Conservation (phyloP, 768 basidiomycete species). For the Termitomyces sp. region DNA sequence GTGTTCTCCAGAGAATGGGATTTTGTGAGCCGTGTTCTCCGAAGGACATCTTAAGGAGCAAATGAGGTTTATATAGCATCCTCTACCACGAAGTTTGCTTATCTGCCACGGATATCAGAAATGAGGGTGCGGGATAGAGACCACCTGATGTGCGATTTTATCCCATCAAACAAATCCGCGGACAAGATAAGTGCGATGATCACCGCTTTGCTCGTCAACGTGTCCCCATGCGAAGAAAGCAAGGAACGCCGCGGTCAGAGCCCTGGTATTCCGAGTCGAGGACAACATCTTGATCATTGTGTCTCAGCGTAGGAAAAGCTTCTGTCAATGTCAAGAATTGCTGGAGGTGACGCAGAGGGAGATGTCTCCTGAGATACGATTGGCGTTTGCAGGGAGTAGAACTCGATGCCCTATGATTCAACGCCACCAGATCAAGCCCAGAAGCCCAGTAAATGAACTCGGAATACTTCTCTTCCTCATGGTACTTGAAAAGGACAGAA, state of each 20-base stretch:
- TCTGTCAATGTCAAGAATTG: not conserved
- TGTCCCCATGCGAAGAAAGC: not conserved
- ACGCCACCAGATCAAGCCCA: not conserved
- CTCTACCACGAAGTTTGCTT: not conserved
- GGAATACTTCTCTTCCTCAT: not conserved
- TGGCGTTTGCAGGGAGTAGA: not conserved
- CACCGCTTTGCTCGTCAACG: not conserved
- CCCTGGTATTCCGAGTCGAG: not conserved
- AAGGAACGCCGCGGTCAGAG: conserved; percentile 3
- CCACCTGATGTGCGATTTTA: conserved; percentile 3
- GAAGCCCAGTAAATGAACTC: not conserved
- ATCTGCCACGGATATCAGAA: not conserved
- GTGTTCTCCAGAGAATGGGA: not conserved
- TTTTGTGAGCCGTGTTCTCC: not conserved
- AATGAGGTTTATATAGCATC: conserved; percentile 42
- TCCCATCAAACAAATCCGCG: conserved; percentile 4
- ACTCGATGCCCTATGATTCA: not conserved
- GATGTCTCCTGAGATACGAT: not conserved
- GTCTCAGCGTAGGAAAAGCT: too few relatives aligned
- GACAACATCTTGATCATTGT: too few relatives aligned
- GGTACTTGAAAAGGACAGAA: not conserved
- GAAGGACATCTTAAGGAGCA: not conserved
- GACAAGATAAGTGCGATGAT: not conserved
- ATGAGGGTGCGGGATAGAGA: not conserved
- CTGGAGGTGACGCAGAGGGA: not conserved